A percentile compares a stretch with the other conserved stretches of the same genome.
Evolutionary conservation across 805 yeast genomes (phyloP).

Genomic region (Jamesozyma gamospora): DNA sequence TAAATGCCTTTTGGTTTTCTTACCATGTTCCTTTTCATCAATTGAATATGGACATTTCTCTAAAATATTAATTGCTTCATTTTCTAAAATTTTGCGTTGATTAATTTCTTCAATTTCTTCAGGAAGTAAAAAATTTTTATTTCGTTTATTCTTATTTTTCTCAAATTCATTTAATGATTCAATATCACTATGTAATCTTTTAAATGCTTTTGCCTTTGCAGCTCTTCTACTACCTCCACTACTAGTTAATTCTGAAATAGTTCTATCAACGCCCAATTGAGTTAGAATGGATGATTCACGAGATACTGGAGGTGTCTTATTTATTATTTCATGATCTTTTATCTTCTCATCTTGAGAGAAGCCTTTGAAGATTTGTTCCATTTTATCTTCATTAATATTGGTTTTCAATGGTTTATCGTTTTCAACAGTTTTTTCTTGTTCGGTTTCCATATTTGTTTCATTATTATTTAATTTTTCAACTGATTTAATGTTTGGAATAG

Average conservation of each 20-base stretch:
- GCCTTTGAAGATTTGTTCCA: too few species aligned
- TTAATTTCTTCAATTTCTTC: constrained; percentile 31
- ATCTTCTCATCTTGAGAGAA: too few species aligned
- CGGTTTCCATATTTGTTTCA: too few species aligned
- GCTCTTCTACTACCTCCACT: constrained; percentile 27
- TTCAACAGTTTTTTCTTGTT: too few species aligned
- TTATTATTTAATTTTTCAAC: too few species aligned
- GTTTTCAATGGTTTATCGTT: too few species aligned
- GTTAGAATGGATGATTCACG: not conserved
- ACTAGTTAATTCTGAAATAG: not conserved
- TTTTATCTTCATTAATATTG: too few species aligned
- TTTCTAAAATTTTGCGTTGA: constrained; percentile 23
- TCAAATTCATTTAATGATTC: constrained; percentile 57
- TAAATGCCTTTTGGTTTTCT: constrained; percentile 1
- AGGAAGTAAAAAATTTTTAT: constrained; percentile 29
- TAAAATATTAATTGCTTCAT: constrained; percentile 12
- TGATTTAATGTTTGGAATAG: too few species aligned
- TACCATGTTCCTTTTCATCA: constrained; percentile 6
- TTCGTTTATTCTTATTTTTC: constrained; percentile 35
- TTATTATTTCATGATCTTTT: too few species aligned
- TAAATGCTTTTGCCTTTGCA: constrained; percentile 62
- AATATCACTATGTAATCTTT: constrained; percentile 58
- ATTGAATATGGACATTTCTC: not conserved
- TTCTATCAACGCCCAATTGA: not conserved
- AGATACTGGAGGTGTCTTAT: not conserved